Conservation (phyloP, 23 red algal genomes). For the Gracilaria domingensis region DNA sequence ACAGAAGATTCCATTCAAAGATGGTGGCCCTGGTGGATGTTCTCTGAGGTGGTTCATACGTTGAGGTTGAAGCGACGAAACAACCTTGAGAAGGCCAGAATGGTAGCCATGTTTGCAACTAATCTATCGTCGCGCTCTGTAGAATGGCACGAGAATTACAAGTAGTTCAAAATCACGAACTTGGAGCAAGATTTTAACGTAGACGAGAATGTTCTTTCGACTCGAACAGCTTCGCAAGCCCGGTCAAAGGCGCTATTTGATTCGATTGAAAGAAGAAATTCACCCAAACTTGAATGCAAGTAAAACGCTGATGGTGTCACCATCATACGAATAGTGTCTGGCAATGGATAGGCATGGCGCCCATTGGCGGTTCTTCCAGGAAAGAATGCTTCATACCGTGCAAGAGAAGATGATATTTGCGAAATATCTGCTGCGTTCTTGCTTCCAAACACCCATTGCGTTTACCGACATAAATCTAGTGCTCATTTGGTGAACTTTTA, state of each 20-base stretch:
- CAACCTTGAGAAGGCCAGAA: not conserved
- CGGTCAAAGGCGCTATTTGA: conserved; percentile 7
- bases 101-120: conserved; percentile 8
- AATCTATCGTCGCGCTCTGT: not conserved
- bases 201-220: conserved; percentile 36
- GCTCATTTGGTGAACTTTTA: conserved; percentile 13
- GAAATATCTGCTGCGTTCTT: not conserved
- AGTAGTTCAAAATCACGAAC: conserved; percentile 6
- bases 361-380: not conserved
- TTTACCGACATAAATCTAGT: conserved; percentile 13
- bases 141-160: not conserved
- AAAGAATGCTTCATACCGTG: not conserved
- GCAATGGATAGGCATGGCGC: not conserved
- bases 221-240: not conserved
- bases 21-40: no score
- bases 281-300: not conserved
- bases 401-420: not conserved
- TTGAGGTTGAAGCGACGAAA: not conserved
- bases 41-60: not conserved
- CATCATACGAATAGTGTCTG: conserved; percentile 11
- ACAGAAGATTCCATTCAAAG: no score
- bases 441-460: conserved; percentile 2
- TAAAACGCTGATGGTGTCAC: conserved; percentile 13
- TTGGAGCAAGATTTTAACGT: conserved; percentile 9
- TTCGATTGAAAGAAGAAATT: not conserved